These are phyloP conservation scores for Trichophyton verrucosum DNA, from an alignment of 2,329 filamentous ascomycete species.

Conservation along the genomic window DNA sequence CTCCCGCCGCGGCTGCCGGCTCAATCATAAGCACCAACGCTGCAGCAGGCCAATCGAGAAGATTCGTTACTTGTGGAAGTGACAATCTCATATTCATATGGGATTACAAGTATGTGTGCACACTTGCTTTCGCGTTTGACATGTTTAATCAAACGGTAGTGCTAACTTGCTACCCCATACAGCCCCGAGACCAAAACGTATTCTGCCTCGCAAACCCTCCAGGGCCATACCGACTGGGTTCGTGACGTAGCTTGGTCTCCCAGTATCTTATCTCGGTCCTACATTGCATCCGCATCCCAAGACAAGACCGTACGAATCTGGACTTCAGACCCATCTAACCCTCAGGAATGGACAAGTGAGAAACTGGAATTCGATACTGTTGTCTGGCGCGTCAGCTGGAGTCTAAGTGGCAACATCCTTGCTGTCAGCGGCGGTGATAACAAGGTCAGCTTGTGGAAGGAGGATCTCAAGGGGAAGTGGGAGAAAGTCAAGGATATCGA, in stretches of 20 bases:
- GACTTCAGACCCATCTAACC: conserved; percentile 60
- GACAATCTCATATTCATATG: conserved; percentile 93
- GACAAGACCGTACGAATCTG: conserved; percentile 97
- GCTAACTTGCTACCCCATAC: neutral
- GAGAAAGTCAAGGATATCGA: conserved; percentile 95
- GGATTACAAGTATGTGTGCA: conserved; percentile 53
- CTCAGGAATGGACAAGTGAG: conserved; percentile 71
- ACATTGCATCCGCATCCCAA: conserved; percentile 90
- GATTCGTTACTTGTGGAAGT: conserved; percentile 88
- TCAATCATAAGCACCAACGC: conserved; percentile 66
- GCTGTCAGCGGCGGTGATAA: conserved; percentile 91
- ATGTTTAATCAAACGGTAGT: neutral
- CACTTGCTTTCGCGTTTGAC: neutral
- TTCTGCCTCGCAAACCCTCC: conserved; percentile 44
- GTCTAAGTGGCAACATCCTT: conserved; percentile 87
- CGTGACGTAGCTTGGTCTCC: conserved; percentile 95
- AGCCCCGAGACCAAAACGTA: conserved; percentile 43
- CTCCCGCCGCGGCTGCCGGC: conserved; percentile 70
- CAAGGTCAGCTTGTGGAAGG: conserved; percentile 96
- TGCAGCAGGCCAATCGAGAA: conserved; percentile 52
- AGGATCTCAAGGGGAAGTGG: conserved; percentile 93
- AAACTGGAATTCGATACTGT: conserved; percentile 77
- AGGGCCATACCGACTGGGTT: conserved; percentile 90
- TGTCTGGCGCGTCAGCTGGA: conserved; percentile 96
- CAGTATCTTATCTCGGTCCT: conserved; percentile 86